Conservation (phyloP, 2,329 filamentous ascomycete species). For the Xylariales sp. region DNA sequence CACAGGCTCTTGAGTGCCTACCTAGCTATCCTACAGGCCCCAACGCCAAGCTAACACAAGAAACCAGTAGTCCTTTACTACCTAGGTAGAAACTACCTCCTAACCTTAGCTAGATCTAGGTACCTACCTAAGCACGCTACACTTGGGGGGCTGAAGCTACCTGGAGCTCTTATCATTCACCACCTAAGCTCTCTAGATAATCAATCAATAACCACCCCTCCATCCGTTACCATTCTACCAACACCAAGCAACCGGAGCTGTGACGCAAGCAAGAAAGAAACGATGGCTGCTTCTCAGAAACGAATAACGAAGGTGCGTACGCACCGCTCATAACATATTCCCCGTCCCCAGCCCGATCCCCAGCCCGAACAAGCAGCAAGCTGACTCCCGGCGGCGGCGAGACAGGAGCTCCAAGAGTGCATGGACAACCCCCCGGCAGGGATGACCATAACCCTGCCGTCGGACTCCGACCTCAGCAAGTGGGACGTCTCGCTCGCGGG, state of each 20-base stretch:
- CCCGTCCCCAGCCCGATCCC: neutral
- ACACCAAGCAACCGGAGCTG: neutral
- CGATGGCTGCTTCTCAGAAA: slow-evolving; percentile 48
- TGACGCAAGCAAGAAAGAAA: slow-evolving; percentile 18
- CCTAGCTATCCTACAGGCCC: neutral
- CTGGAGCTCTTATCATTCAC: no score
- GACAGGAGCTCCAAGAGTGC: slow-evolving; percentile 66
- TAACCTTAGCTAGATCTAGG: no score
- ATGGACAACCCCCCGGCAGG: slow-evolving; percentile 59
- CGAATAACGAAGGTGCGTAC: slow-evolving; percentile 48
- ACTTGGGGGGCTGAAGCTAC: slow-evolving; percentile 3
- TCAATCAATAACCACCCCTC: slow-evolving; percentile 19
- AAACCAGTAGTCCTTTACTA: neutral
- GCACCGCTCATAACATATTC: slow-evolving; percentile 28
- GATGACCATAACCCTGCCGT: slow-evolving; percentile 60
- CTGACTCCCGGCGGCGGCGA: neutral
- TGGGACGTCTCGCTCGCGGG: slow-evolving; percentile 64
- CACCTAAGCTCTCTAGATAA: neutral
- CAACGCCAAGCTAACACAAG: no score
- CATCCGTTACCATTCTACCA: neutral
- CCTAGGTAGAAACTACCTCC: no score
- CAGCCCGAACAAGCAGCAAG: neutral
- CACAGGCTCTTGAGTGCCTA: no score
- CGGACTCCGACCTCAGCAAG: slow-evolving; percentile 61
- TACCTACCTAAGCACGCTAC: no score